Percentiles rank a stretch among this genome's conserved stretches.
Evolutionary conservation across 495 filamentous ascomycete genomes (phyloP).

Genomic region (Xylaria venustula): DNA sequence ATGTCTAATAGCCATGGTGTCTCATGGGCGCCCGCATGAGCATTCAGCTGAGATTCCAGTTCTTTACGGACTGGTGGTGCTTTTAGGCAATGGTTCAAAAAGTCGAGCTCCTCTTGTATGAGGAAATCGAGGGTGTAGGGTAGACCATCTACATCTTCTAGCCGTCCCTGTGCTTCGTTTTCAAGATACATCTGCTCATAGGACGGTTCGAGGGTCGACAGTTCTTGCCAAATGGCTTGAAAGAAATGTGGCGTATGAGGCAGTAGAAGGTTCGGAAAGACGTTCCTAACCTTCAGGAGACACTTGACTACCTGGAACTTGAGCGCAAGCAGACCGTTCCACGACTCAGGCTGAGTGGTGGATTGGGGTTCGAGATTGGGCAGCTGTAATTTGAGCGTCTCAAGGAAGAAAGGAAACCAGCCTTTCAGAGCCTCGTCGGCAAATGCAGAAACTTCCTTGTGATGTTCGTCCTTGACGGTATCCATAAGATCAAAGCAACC

Average conservation of each 20-base stretch:
- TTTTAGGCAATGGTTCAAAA: slow-evolving; percentile 82
- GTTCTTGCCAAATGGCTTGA: slow-evolving; percentile 80
- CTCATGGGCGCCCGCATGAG: slow-evolving; percentile 53
- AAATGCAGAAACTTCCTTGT: slow-evolving; percentile 78
- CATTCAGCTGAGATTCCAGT: slow-evolving; percentile 66
- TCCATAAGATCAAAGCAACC: slow-evolving; percentile 92
- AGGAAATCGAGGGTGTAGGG: slow-evolving; percentile 95
- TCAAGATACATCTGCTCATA: slow-evolving; percentile 83
- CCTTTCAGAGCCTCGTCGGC: slow-evolving; percentile 76
- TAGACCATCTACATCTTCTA: slow-evolving; percentile 89
- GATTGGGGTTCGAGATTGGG: slow-evolving; percentile 49
- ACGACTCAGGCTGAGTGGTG: slow-evolving; percentile 47
- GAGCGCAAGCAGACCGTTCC: slow-evolving; percentile 77
- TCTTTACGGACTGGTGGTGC: slow-evolving; percentile 83
- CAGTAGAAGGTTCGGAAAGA: slow-evolving; percentile 79
- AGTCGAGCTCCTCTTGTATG: slow-evolving; percentile 88
- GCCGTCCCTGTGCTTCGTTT: slow-evolving; percentile 76
- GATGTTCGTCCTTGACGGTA: slow-evolving; percentile 90
- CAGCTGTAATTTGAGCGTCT: slow-evolving; percentile 67
- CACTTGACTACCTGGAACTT: slow-evolving; percentile 93
- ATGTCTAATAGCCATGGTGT: slow-evolving; percentile 78
- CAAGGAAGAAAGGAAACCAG: slow-evolving; percentile 86
- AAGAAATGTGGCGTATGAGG: slow-evolving; percentile 79
- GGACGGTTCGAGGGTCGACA: slow-evolving; percentile 63
- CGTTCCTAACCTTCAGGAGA: slow-evolving; percentile 79